Percentiles rank a stretch among this genome's conserved stretches.
phyloP scores from a whole-genome alignment of 169 alveolate species.

The Cryptosporidium tyzzeri region DNA sequence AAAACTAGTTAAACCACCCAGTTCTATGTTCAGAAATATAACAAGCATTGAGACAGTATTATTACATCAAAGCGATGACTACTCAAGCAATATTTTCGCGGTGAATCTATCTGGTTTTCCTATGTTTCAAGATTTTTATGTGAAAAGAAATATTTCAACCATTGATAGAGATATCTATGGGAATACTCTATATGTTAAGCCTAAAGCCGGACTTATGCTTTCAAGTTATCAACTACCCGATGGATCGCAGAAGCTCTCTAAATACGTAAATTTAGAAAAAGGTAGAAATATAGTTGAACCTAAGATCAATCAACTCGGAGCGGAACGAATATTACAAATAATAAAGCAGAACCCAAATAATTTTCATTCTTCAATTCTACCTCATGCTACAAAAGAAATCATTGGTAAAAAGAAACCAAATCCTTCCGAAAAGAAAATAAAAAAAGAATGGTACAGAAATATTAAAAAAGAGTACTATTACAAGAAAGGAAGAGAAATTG shows the following conservation, averaged over 20 bases:
- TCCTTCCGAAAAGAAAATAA: slow-evolving; percentile 8
- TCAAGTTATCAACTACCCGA: slow-evolving; percentile 31
- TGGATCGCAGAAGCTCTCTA: neutral
- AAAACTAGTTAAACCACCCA: slow-evolving; percentile 5
- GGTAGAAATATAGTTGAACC: neutral
- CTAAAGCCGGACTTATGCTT: slow-evolving; percentile 21
- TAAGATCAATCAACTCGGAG: neutral
- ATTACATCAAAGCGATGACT: slow-evolving; percentile 6
- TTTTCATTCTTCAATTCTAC: slow-evolving; percentile 45
- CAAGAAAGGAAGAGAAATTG: slow-evolving; percentile 26
- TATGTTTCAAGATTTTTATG: slow-evolving; percentile 7
- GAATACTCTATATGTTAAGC: slow-evolving; percentile 15
- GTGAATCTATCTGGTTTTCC: neutral
- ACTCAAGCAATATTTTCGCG: neutral
- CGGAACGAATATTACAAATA: neutral
- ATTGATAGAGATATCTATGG: slow-evolving; percentile 15
- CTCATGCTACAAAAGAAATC: slow-evolving; percentile 33
- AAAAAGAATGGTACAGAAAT: slow-evolving; percentile 29
- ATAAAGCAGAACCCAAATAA: slow-evolving; percentile 26
- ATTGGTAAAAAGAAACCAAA: slow-evolving; percentile 4
- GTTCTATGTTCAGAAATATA: slow-evolving; percentile 7
- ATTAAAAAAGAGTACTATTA: slow-evolving; percentile 34
- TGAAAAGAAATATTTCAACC: slow-evolving; percentile 26
- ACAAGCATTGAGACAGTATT: slow-evolving; percentile 9
- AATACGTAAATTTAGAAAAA: neutral